Evolutionary conservation across 345 rosid species (phyloP).

Genomic region (rapeseed (Brassica napus)): DNA sequence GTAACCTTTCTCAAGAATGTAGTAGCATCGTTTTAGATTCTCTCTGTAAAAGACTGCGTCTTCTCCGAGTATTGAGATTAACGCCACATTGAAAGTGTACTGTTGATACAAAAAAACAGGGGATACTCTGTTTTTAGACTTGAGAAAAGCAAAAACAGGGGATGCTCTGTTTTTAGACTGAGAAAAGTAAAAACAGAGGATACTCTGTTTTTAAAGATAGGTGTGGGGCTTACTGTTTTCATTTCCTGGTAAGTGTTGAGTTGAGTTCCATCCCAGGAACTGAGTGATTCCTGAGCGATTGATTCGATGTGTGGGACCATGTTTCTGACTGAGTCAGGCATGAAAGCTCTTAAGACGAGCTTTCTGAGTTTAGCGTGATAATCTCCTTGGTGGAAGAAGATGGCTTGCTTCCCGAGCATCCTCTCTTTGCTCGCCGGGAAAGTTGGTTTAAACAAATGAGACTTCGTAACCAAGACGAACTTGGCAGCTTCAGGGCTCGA

Average conservation of each 20-base stretch:
- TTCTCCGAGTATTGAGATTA: constrained; percentile 66
- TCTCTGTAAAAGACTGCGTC: constrained; percentile 59
- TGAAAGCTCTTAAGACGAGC: constrained; percentile 65
- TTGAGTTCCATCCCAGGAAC: constrained; percentile 36
- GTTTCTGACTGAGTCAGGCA: constrained; percentile 54
- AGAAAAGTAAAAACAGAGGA: background rate
- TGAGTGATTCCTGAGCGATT: constrained; percentile 51
- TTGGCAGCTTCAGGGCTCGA: constrained; percentile 89
- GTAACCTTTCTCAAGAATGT: constrained; percentile 74
- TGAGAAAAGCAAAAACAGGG: background rate
- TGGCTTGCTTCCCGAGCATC: constrained; percentile 77
- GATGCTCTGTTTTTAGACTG: background rate
- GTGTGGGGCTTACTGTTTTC: constrained; percentile 59
- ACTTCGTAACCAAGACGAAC: constrained; percentile 64
- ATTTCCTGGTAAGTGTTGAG: constrained; percentile 76
- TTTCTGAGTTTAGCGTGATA: constrained; percentile 72
- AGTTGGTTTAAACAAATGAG: constrained; percentile 86
- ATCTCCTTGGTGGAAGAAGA: constrained; percentile 87
- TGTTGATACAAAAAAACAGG: constrained; percentile 31
- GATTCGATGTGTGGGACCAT: constrained; percentile 62
- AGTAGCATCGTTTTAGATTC: constrained; percentile 70
- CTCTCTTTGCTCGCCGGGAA: constrained; percentile 90
- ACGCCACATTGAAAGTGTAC: constrained; percentile 89
- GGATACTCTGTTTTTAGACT: background rate
- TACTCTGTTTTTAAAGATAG: background rate